Evolutionary conservation across 179 eudicot species (phyloP).

Genomic region (Vitellaria paradoxa): DNA sequence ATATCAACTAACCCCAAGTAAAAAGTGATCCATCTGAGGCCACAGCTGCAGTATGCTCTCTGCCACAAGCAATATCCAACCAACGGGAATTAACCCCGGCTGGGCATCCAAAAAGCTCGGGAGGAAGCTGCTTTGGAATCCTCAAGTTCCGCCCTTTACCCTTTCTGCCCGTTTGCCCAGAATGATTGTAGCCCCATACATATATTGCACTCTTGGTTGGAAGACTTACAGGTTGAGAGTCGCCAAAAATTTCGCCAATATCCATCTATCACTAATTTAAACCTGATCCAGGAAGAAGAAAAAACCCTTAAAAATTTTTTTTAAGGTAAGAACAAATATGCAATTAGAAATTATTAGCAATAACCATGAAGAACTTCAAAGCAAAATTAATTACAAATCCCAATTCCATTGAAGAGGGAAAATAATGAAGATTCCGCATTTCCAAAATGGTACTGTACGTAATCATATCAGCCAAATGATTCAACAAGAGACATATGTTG

Average conservation of each 20-base stretch:
- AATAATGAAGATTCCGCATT: not conserved
- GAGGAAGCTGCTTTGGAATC: slow-evolving; percentile 91
- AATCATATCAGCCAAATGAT: too few species aligned
- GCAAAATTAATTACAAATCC: not conserved
- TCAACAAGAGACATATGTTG: too few species aligned
- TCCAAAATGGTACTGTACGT: not conserved
- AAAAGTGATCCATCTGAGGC: slow-evolving; percentile 93
- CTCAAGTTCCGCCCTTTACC: slow-evolving; percentile 67
- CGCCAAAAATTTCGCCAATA: slow-evolving; percentile 64
- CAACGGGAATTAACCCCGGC: slow-evolving; percentile 69
- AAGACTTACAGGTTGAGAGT: slow-evolving; percentile 35
- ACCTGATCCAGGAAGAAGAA: not conserved
- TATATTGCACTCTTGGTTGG: slow-evolving; percentile 89
- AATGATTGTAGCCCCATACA: slow-evolving; percentile 92
- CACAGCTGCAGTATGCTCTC: slow-evolving; percentile 92
- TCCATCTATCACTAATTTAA: slow-evolving; percentile 43
- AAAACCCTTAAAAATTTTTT: not conserved
- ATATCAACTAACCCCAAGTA: slow-evolving; percentile 79
- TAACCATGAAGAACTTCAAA: not conserved
- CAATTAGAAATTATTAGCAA: not conserved
- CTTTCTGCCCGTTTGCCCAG: slow-evolving; percentile 86
- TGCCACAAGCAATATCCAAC: slow-evolving; percentile 93
- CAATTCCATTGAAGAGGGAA: not conserved
- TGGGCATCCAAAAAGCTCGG: slow-evolving; percentile 86
- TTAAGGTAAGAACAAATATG: not conserved